A percentile compares a stretch with the other conserved stretches of the same genome.
These are phyloP conservation scores for Fraxinus cuspidata DNA, from an alignment of 257 asterid genomes.

Conservation along the genomic window DNA sequence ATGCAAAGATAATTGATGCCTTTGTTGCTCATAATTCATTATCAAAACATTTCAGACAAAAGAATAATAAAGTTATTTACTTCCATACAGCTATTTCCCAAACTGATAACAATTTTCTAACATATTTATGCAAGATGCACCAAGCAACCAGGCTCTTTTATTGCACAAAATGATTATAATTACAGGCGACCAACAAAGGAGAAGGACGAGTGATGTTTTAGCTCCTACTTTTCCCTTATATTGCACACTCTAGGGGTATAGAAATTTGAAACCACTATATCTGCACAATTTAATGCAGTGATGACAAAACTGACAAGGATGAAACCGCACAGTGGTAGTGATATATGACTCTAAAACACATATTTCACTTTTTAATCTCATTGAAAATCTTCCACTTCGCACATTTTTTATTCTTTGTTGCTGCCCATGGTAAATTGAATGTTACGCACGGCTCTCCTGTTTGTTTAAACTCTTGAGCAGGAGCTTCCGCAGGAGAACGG, in stretches of 20 bases:
- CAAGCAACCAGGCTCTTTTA: not conserved
- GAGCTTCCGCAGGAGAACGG: too few relatives aligned
- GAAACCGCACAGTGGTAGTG: too few relatives aligned
- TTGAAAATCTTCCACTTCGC: too few relatives aligned
- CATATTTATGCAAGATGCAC: not conserved
- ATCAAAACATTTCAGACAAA: not conserved
- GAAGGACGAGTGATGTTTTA: not conserved
- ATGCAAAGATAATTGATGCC: not conserved
- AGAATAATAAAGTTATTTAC: not conserved
- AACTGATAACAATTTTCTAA: not conserved
- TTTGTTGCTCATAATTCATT: not conserved
- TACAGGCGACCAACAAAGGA: not conserved
- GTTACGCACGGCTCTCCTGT: too few relatives aligned
- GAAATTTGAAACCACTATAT: too few relatives aligned
- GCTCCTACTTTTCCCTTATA: too few relatives aligned
- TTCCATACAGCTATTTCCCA: not conserved
- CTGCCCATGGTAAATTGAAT: slow-evolving; percentile 10
- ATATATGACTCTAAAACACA: not conserved
- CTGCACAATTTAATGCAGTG: not conserved
- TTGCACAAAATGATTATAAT: not conserved
- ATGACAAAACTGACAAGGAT: too few relatives aligned
- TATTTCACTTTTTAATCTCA: too few relatives aligned
- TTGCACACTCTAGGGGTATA: too few relatives aligned
- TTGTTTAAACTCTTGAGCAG: too few relatives aligned
- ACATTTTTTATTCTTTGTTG: not conserved